A percentile compares a stretch with the other conserved stretches of the same genome.
Evolutionary conservation across 805 yeast species (phyloP).

Genomic region (Wickerhamiella siamensis): DNA sequence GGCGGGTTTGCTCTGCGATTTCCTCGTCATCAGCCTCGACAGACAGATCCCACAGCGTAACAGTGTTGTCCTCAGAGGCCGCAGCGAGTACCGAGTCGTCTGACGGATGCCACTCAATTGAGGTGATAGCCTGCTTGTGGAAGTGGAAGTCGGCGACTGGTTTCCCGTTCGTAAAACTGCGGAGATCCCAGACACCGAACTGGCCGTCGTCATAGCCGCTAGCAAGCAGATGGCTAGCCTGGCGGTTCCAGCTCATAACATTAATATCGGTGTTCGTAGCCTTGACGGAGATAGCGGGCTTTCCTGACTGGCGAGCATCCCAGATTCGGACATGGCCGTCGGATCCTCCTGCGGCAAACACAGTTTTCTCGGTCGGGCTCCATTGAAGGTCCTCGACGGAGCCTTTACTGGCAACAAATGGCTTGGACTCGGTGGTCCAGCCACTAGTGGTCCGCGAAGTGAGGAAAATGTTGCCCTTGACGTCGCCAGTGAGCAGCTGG

Average conservation of each 20-base stretch:
- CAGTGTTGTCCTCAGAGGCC: slow-evolving; percentile 92
- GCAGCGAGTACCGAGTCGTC: slow-evolving; percentile 95
- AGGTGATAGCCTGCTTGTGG: slow-evolving; percentile 87
- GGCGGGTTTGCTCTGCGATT: slow-evolving; percentile 69
- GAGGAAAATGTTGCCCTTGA: slow-evolving; percentile 65
- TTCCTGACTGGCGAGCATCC: slow-evolving; percentile 90
- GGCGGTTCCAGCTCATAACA: slow-evolving; percentile 89
- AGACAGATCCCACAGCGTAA: slow-evolving; percentile 93
- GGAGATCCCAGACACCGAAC: slow-evolving; percentile 97
- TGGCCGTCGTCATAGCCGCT: slow-evolving; percentile 95
- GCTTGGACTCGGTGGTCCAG: slow-evolving; percentile 78
- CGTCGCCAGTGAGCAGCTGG: slow-evolving; percentile 74
- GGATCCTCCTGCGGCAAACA: slow-evolving; percentile 86
- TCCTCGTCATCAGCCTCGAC: slow-evolving; percentile 99
- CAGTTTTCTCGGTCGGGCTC: slow-evolving; percentile 85
- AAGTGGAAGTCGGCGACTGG: slow-evolving; percentile 93
- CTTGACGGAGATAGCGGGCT: slow-evolving; percentile 71
- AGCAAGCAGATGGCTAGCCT: slow-evolving; percentile 74
- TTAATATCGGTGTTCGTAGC: slow-evolving; percentile 80
- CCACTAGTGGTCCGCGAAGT: slow-evolving; percentile 60
- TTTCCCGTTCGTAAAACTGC: slow-evolving; percentile 53
- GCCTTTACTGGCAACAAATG: slow-evolving; percentile 47
- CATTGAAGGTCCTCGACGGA: slow-evolving; percentile 91
- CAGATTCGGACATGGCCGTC: slow-evolving; percentile 89
- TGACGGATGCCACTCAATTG: slow-evolving; percentile 84